Base-by-base conservation (phyloP, 2,329 filamentous ascomycete genomes). In the Pestalotiopsis fici region DNA sequence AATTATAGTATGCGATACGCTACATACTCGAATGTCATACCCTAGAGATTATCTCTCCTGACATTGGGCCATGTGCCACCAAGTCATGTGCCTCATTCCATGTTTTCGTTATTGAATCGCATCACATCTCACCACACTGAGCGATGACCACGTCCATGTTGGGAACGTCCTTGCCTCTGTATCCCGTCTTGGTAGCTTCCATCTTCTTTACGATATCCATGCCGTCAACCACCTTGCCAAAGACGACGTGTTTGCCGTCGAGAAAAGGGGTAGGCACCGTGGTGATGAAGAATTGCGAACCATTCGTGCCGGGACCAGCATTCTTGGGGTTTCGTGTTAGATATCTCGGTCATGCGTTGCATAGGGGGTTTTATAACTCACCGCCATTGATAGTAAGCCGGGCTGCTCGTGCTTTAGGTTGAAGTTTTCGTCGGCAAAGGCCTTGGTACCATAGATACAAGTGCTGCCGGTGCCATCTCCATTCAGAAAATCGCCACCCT, bases 241-340 rank as follows among this genome's bases (percentile, higher is more conserved):
- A 98, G 21, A 98, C 95, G 66, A 97, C 94, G 79, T 99, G 96
- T 82, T 98, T 98, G 76, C 88, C 88, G 80, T 98, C 92, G 28
- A 99, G 83, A 77, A 97, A 97, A 1, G 94, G 93, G 0, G 95
- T 96, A 4, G 92, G 86, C 2, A 92, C 92, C 0, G 93, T 96
- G 2, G 95, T 98, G 83, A 98, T 95, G 86, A 99, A 99, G 85
- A 99, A 99, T 77, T 98, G 96, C 68, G 90, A 94, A 47, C 96
- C 96, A 79, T 98, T 98, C 71, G 93, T 95, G 81, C 98, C 92
- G 65, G 93, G 92, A 1, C 95, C 95, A 31, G 93, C 92, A 78
- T 98, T 98, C 91, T 96, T 69, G 37, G 55, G 3, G 9, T 60
- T 50, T 3, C 39, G 13, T 21, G 31, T 27, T 21, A 60, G n/a